Conservation (phyloP, 192 early-diverging fungal species). For the Jimgerdemannia flammicorona region DNA sequence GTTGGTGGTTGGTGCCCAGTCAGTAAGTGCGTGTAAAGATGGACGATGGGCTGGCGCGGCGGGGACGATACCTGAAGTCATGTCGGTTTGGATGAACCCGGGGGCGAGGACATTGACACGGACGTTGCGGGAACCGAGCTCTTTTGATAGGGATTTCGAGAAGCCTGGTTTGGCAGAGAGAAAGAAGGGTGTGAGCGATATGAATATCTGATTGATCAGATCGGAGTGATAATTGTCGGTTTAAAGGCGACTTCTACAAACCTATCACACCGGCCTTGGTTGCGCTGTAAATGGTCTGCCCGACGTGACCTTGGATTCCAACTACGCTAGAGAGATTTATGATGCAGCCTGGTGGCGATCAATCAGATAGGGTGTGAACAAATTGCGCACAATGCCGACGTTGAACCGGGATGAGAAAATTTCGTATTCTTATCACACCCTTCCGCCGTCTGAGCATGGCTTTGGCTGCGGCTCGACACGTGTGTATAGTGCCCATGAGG, state of each 20-base stretch:
- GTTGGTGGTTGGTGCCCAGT: too few species aligned
- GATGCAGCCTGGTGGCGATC: constrained; percentile 52
- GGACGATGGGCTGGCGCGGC: not conserved
- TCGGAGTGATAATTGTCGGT: too few species aligned
- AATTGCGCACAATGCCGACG: too few species aligned
- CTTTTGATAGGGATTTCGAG: constrained; percentile 55
- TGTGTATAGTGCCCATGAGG: constrained; percentile 63
- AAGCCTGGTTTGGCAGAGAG: too few species aligned
- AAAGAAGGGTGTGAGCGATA: too few species aligned
- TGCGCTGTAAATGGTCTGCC: constrained; percentile 40
- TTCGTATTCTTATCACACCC: too few species aligned
- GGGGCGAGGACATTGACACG: constrained; percentile 84
- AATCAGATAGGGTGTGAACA: too few species aligned
- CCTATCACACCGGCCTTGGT: constrained; percentile 18
- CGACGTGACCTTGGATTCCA: constrained; percentile 68
- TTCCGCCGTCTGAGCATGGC: constrained; percentile 45
- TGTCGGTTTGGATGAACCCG: constrained; percentile 84
- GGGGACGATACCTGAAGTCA: constrained; percentile 50
- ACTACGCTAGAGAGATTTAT: constrained; percentile 85
- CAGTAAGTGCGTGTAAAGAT: constrained; percentile 4
- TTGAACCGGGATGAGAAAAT: too few species aligned
- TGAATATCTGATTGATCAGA: too few species aligned
- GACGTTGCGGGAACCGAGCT: constrained; percentile 66
- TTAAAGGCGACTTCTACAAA: constrained; percentile 19
- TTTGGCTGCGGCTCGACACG: constrained; percentile 51